Percentiles rank a stretch among this genome's conserved stretches.
These are phyloP conservation scores for Cryptococcus sp. DNA, from an alignment of 1,284 basidiomycete genomes.

Conservation along the genomic window DNA sequence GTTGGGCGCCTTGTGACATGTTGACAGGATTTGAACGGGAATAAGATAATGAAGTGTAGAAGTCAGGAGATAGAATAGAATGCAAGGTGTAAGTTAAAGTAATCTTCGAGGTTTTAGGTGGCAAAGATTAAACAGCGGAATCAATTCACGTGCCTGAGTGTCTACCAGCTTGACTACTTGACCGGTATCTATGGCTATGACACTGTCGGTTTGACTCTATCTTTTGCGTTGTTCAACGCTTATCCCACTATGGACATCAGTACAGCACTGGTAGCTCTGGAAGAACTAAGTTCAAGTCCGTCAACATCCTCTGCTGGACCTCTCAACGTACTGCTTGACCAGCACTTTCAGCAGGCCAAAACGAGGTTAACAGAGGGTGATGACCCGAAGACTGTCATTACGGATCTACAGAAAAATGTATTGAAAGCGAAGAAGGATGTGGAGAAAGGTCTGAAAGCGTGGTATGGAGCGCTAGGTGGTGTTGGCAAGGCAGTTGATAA, in stretches of 20 bases:
- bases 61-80: not conserved
- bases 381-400: constrained; percentile 56
- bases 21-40: not conserved
- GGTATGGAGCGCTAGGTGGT: constrained; percentile 68
- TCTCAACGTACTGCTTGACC: constrained; percentile 63
- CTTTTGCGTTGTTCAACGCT: not conserved
- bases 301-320: constrained; percentile 60
- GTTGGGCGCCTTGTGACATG: constrained; percentile 25
- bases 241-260: constrained; percentile 19
- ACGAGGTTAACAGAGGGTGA: constrained; percentile 56
- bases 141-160: not conserved
- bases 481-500: constrained; percentile 84
- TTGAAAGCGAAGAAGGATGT: constrained; percentile 74
- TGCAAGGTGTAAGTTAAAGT: not conserved
- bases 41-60: not conserved
- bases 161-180: too few relatives aligned
- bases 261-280: constrained; percentile 33
- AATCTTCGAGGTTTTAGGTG: not conserved
- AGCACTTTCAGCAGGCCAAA: constrained; percentile 58
- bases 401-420: constrained; percentile 57
- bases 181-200: not conserved
- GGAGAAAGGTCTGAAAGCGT: constrained; percentile 80
- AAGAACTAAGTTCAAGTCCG: constrained; percentile 51
- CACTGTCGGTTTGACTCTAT: not conserved
- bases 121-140: not conserved